phyloP scores from a whole-genome alignment of 2,329 filamentous ascomycete genomes.

The Fusarium sororula region DNA sequence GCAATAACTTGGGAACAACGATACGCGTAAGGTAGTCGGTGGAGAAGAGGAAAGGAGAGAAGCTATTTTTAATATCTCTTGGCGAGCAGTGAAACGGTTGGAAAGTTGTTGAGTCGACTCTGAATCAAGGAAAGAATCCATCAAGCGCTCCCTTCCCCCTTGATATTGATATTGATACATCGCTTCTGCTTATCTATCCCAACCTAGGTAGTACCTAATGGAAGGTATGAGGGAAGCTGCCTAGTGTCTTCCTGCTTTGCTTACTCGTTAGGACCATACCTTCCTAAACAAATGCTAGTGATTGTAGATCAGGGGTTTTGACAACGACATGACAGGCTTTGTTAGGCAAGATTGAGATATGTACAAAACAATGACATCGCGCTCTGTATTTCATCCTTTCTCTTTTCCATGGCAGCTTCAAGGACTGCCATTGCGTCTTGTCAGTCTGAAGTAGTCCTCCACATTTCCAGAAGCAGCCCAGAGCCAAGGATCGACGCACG shows the following conservation, averaged over 20 bases:
- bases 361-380: not conserved
- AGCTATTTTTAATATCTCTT: conserved; percentile 11
- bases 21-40: conserved; percentile 1
- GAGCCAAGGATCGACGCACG: conserved; percentile 42
- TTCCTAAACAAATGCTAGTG: conserved; percentile 15
- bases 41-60: not conserved
- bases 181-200: conserved; percentile 1
- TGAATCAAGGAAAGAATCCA: not conserved
- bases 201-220: not conserved
- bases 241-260: not conserved
- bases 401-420: not conserved
- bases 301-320: conserved; percentile 18
- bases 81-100: not conserved
- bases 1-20: conserved; percentile 1
- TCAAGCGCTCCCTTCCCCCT: not conserved
- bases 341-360: not conserved
- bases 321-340: not conserved
- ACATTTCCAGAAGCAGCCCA: conserved; percentile 4
- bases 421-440: not conserved
- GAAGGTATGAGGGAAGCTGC: not conserved
- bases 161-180: conserved; percentile 2
- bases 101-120: not conserved
- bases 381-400: not conserved
- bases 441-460: not conserved
- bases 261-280: not conserved